Base-by-base conservation (phyloP, 116 monocot species). In the Cymodocea nodosa region DNA sequence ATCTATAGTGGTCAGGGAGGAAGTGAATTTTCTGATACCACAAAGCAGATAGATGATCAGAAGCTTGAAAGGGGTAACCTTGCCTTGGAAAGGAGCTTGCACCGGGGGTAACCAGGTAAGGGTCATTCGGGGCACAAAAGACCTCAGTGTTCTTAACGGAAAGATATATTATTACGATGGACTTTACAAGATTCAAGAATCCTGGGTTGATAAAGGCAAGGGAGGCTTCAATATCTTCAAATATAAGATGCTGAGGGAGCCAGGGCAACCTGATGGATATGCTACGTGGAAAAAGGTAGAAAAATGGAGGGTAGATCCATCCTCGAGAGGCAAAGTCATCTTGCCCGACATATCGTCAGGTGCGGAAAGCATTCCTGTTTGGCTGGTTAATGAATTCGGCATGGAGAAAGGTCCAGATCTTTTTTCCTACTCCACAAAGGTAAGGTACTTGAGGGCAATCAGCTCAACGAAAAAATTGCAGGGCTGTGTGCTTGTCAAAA, bases 51-150 rank as follows among this genome's bases (percentile, higher is more conserved):
- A 6, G 73, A 79, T 49, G 86, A 98, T 67, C 98, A 98, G 63
- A 98, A 98, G 74, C 84, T 98, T 25, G 85, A 82, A 57, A 81
- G 82, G 69, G 92, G 92, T 58, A 98, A 98, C 70, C 92, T 91
- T 65, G 98, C 92, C 35, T 68, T 98, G 52, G 82, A 92, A 69
- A 79, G 82, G 56, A 98, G 98, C 74, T 67, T 78, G 51, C 79
- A 79, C 40, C 48, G 79, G 35, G 35, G 78, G 51, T 15, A 89
- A 85, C 37, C 74, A 59, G 34, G 72, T 98, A 22, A 80, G 92
- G 63, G 98, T 98, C 22, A 79, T 89, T 15, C 79, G 92, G 11
- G 82, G 81, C 20, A 70, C 68, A 51, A 92, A 89, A 60, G 88
- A 91, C 62, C 52, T 62, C n/a, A 63, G 15, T 19, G 56, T 35